A percentile compares a stretch with the other conserved stretches of the same genome.
phyloP scores from a whole-genome alignment of 2,329 filamentous ascomycete genomes.

The Pleurostoma richardsiae region DNA sequence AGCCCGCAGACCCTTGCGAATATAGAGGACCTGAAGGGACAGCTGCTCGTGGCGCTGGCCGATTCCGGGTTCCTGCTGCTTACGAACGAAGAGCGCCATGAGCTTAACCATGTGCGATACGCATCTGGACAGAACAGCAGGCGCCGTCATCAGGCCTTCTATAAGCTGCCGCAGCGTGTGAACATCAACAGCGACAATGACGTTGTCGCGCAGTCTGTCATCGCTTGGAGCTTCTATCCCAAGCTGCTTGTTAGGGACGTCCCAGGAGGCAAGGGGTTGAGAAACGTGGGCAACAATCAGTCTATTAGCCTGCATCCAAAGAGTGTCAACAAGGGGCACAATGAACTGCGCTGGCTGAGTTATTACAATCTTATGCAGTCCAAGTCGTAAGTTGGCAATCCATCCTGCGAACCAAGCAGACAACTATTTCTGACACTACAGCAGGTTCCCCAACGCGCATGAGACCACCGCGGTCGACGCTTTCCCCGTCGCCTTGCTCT shows the following conservation, averaged over 20 bases:
- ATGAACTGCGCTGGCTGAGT: slow-evolving; percentile 73
- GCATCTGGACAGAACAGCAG: slow-evolving; percentile 43
- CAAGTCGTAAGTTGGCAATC: slow-evolving; percentile 55
- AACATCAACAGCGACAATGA: slow-evolving; percentile 79
- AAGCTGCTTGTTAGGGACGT: slow-evolving; percentile 81
- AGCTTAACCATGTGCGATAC: slow-evolving; percentile 65
- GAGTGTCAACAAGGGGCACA: slow-evolving; percentile 75
- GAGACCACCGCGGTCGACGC: slow-evolving; percentile 79
- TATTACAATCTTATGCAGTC: slow-evolving; percentile 98
- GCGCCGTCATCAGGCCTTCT: slow-evolving; percentile 65
- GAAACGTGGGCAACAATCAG: slow-evolving; percentile 92
- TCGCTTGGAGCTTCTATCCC: slow-evolving; percentile 94
- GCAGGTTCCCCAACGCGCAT: slow-evolving; percentile 81
- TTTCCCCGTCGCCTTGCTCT: slow-evolving; percentile 77
- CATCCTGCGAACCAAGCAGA: not conserved
- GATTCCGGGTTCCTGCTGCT: slow-evolving; percentile 81
- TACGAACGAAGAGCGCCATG: slow-evolving; percentile 64
- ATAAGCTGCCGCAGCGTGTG: slow-evolving; percentile 71
- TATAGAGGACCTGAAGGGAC: slow-evolving; percentile 93
- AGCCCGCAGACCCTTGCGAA: slow-evolving; percentile 83
- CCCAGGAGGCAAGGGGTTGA: slow-evolving; percentile 66
- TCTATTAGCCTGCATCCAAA: slow-evolving; percentile 80
- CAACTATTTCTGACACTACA: slow-evolving; percentile 16
- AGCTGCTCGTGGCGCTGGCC: slow-evolving; percentile 77
- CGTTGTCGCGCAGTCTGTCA: slow-evolving; percentile 70